A percentile compares a stretch with the other conserved stretches of the same genome.
Evolutionary conservation across 495 filamentous ascomycete genomes (phyloP).

Genomic region (Penicillium ochrochloron): DNA sequence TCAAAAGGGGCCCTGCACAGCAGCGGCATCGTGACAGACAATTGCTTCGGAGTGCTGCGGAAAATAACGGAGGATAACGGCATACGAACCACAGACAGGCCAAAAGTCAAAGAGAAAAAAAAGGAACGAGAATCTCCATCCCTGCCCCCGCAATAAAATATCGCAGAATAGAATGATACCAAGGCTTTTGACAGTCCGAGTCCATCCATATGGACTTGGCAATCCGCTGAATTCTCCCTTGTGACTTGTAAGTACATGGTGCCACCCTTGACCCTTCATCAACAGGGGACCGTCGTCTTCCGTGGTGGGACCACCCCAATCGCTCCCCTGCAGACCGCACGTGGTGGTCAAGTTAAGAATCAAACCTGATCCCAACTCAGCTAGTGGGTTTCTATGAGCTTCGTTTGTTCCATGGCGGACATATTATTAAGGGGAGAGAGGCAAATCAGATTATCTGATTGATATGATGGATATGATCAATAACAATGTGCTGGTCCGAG

Average conservation of each 20-base stretch:
- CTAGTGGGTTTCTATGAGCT: not conserved
- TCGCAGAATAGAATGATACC: not conserved
- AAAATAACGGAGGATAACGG: not conserved
- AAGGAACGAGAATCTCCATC: not conserved
- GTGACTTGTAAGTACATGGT: too few species aligned
- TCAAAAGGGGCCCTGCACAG: not conserved
- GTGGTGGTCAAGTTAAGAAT: not conserved
- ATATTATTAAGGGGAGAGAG: not conserved
- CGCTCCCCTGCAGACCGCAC: not conserved
- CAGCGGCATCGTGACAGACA: not conserved
- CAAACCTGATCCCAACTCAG: too few species aligned
- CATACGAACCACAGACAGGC: not conserved
- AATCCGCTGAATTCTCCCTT: not conserved
- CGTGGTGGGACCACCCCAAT: constrained; percentile 3
- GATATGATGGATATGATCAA: constrained; percentile 17
- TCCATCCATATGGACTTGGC: not conserved
- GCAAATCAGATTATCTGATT: constrained; percentile 26
- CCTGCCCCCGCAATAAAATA: not conserved
- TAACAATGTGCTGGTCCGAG: not conserved
- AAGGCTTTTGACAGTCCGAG: not conserved
- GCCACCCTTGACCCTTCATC: not conserved
- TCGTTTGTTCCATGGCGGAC: not conserved
- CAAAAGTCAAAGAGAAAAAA: not conserved
- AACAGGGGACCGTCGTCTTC: not conserved
- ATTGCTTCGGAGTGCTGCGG: not conserved